Percentiles rank a stretch among this genome's conserved stretches.
phyloP scores from a whole-genome alignment of 2,329 filamentous ascomycete genomes.

The Parascedosporium putredinis region DNA sequence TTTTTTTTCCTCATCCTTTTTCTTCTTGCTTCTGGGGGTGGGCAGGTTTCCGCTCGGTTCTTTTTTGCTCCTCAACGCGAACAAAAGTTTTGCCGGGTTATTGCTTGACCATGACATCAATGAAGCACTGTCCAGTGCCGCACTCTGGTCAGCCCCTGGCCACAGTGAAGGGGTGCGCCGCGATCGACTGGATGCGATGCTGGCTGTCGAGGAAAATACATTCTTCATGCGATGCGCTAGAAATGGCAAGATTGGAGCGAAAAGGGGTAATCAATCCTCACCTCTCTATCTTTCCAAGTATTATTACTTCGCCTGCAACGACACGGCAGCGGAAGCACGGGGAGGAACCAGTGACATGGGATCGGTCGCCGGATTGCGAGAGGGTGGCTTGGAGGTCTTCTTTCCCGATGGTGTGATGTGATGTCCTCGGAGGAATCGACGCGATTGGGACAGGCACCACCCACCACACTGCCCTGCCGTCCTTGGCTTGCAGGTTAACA shows the following conservation, averaged over 20 bases:
- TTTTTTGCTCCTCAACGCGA: neutral
- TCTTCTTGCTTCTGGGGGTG: neutral
- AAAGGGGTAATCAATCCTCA: neutral
- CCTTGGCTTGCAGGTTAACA: neutral
- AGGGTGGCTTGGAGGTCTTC: neutral
- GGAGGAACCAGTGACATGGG: neutral
- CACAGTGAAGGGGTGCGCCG: too few relatives aligned
- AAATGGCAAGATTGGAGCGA: neutral
- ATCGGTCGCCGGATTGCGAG: neutral
- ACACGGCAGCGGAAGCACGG: neutral
- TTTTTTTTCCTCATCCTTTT: neutral
- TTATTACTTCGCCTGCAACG: too few relatives aligned
- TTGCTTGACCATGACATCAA: neutral
- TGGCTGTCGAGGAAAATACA: neutral
- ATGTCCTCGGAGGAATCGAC: neutral
- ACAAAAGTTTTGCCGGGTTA: neutral
- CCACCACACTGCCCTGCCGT: neutral
- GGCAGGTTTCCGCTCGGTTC: too few relatives aligned
- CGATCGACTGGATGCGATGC: neutral
- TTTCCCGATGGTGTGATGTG: neutral
- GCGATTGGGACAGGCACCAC: too few relatives aligned
- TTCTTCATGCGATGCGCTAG: neutral
- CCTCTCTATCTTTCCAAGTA: neutral
- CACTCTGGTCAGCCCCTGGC: too few relatives aligned
- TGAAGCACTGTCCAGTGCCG: too few relatives aligned